Evolutionary conservation across 169 alveolate genomes (phyloP).

Genomic region (Perkinsus olseni): DNA sequence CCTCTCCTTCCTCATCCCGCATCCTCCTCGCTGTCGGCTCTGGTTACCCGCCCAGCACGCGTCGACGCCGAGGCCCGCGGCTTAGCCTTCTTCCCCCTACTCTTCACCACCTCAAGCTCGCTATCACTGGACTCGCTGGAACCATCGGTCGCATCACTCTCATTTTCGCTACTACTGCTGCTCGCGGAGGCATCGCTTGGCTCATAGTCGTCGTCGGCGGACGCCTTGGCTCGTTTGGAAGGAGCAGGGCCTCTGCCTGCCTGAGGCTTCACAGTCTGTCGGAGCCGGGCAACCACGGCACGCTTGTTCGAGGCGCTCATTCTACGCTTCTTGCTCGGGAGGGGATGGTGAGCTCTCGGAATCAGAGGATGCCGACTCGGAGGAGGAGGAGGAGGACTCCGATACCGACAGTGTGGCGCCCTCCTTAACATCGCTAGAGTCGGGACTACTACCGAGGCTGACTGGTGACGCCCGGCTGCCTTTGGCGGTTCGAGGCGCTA

Average conservation of each 20-base stretch:
- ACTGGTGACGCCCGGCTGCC: neutral
- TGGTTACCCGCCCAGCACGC: conserved; percentile 19
- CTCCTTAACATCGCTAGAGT: neutral
- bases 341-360: neutral
- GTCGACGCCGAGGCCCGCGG: conserved; percentile 11
- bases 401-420: neutral
- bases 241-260: neutral
- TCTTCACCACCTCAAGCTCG: neutral
- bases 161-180: conserved; percentile 22
- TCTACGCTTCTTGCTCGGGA: neutral
- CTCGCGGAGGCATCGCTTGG: conserved; percentile 18
- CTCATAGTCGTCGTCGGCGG: conserved; percentile 13
- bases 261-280: neutral
- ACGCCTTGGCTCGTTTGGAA: neutral
- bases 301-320: neutral
- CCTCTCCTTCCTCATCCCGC: conserved; percentile 21
- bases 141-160: neutral
- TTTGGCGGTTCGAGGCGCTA: neutral
- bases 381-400: neutral
- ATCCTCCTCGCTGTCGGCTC: neutral
- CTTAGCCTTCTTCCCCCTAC: neutral
- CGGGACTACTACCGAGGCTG: neutral
- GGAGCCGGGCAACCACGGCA: neutral
- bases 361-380: neutral
- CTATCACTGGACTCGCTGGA: neutral